A percentile compares a stretch with the other conserved stretches of the same genome.
Evolutionary conservation across 2,329 filamentous ascomycete genomes (phyloP).

Genomic region (Claviceps maximensis): DNA sequence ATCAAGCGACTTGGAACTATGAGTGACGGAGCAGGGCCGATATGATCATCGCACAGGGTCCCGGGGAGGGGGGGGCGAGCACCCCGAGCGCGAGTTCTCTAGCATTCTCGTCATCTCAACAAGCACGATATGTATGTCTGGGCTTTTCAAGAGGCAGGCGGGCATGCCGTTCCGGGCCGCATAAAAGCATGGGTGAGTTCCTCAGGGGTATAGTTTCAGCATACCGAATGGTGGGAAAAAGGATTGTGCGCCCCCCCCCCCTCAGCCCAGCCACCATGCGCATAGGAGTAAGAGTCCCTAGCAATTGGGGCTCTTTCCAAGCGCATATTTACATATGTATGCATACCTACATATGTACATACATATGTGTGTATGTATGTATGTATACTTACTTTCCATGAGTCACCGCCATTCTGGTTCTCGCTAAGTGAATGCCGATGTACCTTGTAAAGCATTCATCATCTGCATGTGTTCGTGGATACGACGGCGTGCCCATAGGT

Average conservation of each 20-base stretch:
- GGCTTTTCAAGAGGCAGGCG: not conserved
- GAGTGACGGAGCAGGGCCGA: slow-evolving; percentile 5
- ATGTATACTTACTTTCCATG: not conserved
- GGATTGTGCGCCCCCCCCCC: not conserved
- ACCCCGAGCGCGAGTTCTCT: not conserved
- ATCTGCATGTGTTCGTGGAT: slow-evolving; percentile 1
- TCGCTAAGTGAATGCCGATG: slow-evolving; percentile 3
- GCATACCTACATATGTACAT: too few species aligned
- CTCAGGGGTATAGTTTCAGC: not conserved
- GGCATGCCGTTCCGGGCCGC: not conserved
- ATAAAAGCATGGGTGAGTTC: not conserved
- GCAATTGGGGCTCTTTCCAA: not conserved
- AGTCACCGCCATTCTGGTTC: slow-evolving; percentile 6
- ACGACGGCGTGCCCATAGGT: slow-evolving; percentile 1
- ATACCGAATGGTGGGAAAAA: not conserved
- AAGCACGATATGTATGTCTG: not conserved
- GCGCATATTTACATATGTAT: too few species aligned
- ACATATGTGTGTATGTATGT: too few species aligned
- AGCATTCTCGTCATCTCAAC: not conserved
- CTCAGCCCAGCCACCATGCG: not conserved
- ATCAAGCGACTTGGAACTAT: slow-evolving; percentile 4
- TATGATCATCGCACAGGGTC: slow-evolving; percentile 4
- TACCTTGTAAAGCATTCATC: not conserved
- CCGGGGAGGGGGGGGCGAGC: not conserved
- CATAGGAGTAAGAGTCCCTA: not conserved